Percentiles rank a stretch among this genome's conserved stretches.
Conservation (phyloP, 352 stramenopile species). For the Sclerospora graminicola region DNA sequence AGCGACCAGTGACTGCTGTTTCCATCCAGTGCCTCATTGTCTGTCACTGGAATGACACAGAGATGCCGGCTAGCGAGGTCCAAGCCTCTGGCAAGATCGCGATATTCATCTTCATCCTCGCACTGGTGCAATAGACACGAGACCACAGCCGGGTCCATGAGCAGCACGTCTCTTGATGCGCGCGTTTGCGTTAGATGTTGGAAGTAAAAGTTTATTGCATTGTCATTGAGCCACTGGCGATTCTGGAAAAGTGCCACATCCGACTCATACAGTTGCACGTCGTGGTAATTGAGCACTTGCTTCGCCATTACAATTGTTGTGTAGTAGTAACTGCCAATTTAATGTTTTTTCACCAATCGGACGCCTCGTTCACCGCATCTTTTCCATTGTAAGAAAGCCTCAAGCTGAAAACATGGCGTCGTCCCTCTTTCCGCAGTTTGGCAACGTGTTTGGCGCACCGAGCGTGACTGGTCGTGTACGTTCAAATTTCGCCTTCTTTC, state of each 20-base stretch:
- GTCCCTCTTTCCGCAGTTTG: constrained; percentile 75
- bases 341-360: too few species aligned
- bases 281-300: constrained; percentile 69
- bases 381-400: too few species aligned
- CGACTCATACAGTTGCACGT: constrained; percentile 73
- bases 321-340: neutral
- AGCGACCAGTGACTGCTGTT: constrained; percentile 72
- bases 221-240: constrained; percentile 76
- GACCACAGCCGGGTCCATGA: constrained; percentile 70
- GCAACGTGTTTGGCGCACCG: constrained; percentile 67
- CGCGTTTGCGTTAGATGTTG: constrained; percentile 45
- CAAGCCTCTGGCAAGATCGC: constrained; percentile 41
- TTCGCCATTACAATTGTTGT: constrained; percentile 19
- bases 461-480: constrained; percentile 42
- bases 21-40: constrained; percentile 46
- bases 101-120: constrained; percentile 70
- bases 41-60: constrained; percentile 58
- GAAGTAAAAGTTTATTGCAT: constrained; percentile 78
- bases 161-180: constrained; percentile 25
- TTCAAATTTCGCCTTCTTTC: neutral
- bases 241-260: constrained; percentile 60
- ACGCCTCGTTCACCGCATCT: too few species aligned
- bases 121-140: constrained; percentile 78
- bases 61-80: constrained; percentile 26
- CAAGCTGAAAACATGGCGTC: constrained; percentile 34